A percentile compares a stretch with the other conserved stretches of the same genome.
Conservation (phyloP, 306 rosid genomes). For the Prunus mira region DNA sequence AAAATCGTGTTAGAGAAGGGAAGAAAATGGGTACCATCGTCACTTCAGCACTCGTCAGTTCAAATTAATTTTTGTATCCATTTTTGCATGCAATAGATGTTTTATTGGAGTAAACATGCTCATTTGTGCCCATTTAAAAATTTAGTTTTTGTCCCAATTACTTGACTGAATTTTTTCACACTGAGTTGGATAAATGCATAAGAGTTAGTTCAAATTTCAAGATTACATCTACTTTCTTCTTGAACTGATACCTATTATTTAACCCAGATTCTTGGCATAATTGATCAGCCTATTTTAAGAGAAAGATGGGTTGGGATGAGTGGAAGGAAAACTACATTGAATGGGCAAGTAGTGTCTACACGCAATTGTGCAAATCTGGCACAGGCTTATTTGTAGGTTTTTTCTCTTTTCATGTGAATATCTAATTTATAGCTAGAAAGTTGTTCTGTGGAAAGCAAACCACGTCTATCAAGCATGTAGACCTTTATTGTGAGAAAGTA, state of each 20-base stretch:
- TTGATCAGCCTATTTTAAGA: slow-evolving; percentile 83
- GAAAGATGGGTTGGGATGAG: slow-evolving; percentile 91
- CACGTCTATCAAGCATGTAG: not conserved
- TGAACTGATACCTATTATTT: not conserved
- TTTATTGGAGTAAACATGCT: not conserved
- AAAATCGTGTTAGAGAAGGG: not conserved
- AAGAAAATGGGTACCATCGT: not conserved
- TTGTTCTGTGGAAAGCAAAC: not conserved
- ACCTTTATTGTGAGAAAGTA: slow-evolving; percentile 2
- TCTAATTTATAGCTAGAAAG: not conserved
- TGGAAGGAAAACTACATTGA: slow-evolving; percentile 75
- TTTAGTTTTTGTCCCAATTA: slow-evolving; percentile 5
- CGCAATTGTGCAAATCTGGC: slow-evolving; percentile 65
- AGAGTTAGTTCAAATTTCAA: not conserved
- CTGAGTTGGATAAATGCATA: slow-evolving; percentile 5
- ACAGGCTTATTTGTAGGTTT: slow-evolving; percentile 74
- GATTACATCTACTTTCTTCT: not conserved
- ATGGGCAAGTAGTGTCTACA: slow-evolving; percentile 72
- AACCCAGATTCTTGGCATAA: slow-evolving; percentile 80
- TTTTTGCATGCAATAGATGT: slow-evolving; percentile 3
- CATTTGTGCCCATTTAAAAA: not conserved
- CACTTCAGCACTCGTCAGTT: not conserved
- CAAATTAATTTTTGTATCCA: not conserved
- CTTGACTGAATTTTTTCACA: slow-evolving; percentile 5
- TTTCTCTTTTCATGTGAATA: not conserved